Base-by-base conservation (phyloP, 805 yeast species). In the Cyberlindnera mycetangii region DNA sequence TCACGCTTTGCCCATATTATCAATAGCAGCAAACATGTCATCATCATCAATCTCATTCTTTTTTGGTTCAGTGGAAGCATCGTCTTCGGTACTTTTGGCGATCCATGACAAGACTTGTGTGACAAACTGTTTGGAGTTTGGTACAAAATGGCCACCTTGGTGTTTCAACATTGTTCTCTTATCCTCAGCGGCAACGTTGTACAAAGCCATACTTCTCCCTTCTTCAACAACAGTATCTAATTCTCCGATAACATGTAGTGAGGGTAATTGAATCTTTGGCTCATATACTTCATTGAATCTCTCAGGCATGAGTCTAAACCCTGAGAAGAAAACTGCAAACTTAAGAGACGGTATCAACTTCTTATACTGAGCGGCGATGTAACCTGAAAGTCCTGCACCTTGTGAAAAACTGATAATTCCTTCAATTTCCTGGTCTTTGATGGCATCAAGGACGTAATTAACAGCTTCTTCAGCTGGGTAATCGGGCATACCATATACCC, bases 141-240 rank as follows among this genome's bases (percentile, higher is more conserved):
- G 99, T 31, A 92, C 95, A 59, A 83, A 92, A 61, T 92, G 99
- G 1, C 97, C 97, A 41, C 98, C 98, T 5, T 97, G 95, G 60
- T 92, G 99, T 50, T 76, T 83, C 45, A 89, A 54, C 36, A 73
- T 36, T 0, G 69, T 71, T 17, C 86, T 65, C 16, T 64, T 62
- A 3, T 55, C 58, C 16, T 65, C 70, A 25, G 65, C 67, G 49
- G 76, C 76, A 15, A 71, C 68, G 9, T 79, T 74, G 50, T 70
- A 81, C n/a, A 92, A 68, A 3, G 67, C 62, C 64, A 75, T 61
- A 0, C 84, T 74, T 52, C 95, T 71, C 34, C 79, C 83, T 39
- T 84, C 89, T 2, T 81, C 74, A 1, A 93, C 96, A 11, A 92
- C 83, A 0, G 96, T 84, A 56, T 93, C 99, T 22, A 89, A 66